Conservation (phyloP, 768 basidiomycete genomes). For the Epithele typhae region DNA sequence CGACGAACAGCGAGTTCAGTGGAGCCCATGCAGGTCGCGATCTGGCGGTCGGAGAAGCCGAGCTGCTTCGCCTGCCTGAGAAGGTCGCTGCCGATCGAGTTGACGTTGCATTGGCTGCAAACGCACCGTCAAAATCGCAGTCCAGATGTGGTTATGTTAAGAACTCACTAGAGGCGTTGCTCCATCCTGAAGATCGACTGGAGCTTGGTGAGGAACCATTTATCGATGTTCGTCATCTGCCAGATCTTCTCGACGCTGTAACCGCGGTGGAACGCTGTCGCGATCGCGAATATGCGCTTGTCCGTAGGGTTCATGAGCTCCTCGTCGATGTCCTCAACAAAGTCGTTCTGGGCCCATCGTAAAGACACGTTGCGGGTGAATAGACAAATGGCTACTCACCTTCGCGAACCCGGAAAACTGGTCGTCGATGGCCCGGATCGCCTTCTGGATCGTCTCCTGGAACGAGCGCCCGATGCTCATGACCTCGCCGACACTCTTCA, state of each 20-base stretch:
- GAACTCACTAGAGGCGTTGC: conserved; percentile 62
- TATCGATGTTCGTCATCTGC: conserved; percentile 98
- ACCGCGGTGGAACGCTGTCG: conserved; percentile 87
- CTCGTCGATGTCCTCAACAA: conserved; percentile 86
- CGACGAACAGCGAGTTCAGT: conserved; percentile 92
- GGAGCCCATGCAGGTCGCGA: conserved; percentile 78
- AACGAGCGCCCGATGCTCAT: conserved; percentile 99
- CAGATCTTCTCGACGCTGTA: conserved; percentile 95
- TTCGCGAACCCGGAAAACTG: conserved; percentile 90
- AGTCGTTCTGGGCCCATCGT: conserved; percentile 60
- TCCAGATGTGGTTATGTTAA: no score
- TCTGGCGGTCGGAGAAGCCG: conserved; percentile 93
- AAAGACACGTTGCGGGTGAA: background rate
- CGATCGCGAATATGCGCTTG: conserved; percentile 95
- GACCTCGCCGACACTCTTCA: conserved; percentile 99
- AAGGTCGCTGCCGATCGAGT: conserved; percentile 55
- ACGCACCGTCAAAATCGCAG: no score
- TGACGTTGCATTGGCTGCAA: conserved; percentile 59
- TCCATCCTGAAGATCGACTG: conserved; percentile 83
- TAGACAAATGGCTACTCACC: conserved; percentile 31
- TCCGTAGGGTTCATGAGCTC: conserved; percentile 94
- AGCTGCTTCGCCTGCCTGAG: conserved; percentile 87
- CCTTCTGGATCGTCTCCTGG: conserved; percentile 98
- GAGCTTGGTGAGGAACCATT: conserved; percentile 94
- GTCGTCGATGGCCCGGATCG: conserved; percentile 94